Base-by-base conservation (phyloP, 768 basidiomycete species). In the Phallus indusiatus region DNA sequence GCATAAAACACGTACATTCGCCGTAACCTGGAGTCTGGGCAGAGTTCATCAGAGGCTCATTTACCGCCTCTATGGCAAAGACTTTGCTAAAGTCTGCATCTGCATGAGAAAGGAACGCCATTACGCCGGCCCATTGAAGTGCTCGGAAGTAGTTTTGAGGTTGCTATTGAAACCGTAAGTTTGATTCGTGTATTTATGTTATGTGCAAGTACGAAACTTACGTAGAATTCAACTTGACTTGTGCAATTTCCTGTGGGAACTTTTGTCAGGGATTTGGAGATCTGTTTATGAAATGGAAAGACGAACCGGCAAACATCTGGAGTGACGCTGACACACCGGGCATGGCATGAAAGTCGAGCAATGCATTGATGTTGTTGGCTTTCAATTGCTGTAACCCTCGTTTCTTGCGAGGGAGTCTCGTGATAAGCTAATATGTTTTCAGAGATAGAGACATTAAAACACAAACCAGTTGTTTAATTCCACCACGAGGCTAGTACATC, bases 31-130 rank as follows among this genome's bases (percentile, higher is more conserved):
- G 88, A 1, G 89, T 90, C 61, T 75, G 69, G 17, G 57, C 66
- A 8, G 86, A 85, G 65, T 91, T 72, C 85, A 82, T 85, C 64
- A 88, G 81, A 0, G 85, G 86, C 60, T 91, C 89, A 62, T 91
- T 91, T 24, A 85, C 75, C 1, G 89, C 89, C 64, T 91, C 79
- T 33, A 91, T 84, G 1, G 85, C 74, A 47, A 85, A 83, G 17
- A 86, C 87, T 34, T 74, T 80, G 17, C 64, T 71, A 65, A 91
- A 91, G 46, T 74, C 71, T 5, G 87, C 77, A 66, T 90, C 84
- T 35, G 86, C 70, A 64, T 91, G 89, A 0, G 85, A 72, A 4
- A 91, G 72, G 10, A 78, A 70, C 0, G 89, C 85, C 84, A 90
- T 90, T 18, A 90, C 85, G 12, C 82, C 83, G 0, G 87, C 82